Percentiles rank a stretch among this genome's conserved stretches.
phyloP scores from a whole-genome alignment of 83 land plant species.

The Picea engelmannii region DNA sequence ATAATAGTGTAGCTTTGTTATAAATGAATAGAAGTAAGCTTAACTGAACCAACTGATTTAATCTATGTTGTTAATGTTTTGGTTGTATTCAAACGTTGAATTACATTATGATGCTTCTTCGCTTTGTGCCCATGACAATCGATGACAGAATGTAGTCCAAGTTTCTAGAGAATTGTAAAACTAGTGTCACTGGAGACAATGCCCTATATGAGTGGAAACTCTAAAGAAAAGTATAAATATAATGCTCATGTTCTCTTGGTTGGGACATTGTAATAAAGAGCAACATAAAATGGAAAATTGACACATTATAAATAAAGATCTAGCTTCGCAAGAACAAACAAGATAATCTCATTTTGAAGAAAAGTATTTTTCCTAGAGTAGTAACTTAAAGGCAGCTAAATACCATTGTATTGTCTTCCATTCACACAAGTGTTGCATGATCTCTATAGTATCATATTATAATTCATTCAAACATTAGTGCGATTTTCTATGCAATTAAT shows the following conservation, averaged over 20 bases:
- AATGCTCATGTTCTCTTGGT: background rate
- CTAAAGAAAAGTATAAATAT: background rate
- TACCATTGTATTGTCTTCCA: too few species aligned
- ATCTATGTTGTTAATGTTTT: background rate
- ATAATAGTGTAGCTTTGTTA: background rate
- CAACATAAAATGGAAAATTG: background rate
- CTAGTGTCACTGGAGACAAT: background rate
- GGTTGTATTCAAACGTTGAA: background rate
- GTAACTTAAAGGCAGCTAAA: too few species aligned
- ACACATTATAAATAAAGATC: background rate
- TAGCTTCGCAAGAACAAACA: background rate
- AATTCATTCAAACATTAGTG: background rate
- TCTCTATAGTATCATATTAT: too few species aligned
- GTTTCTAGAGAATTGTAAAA: background rate
- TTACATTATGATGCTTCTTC: background rate
- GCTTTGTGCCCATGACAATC: background rate
- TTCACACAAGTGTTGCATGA: too few species aligned
- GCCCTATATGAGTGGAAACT: background rate
- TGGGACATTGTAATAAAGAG: background rate
- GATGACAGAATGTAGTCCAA: background rate
- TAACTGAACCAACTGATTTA: background rate
- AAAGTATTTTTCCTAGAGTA: background rate
- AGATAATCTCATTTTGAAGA: background rate
- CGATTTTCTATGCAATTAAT: background rate
- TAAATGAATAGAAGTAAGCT: background rate